A percentile compares a stretch with the other conserved stretches of the same genome.
phyloP scores from a whole-genome alignment of 2,329 filamentous ascomycete genomes.

The Fusarium domesticum region DNA sequence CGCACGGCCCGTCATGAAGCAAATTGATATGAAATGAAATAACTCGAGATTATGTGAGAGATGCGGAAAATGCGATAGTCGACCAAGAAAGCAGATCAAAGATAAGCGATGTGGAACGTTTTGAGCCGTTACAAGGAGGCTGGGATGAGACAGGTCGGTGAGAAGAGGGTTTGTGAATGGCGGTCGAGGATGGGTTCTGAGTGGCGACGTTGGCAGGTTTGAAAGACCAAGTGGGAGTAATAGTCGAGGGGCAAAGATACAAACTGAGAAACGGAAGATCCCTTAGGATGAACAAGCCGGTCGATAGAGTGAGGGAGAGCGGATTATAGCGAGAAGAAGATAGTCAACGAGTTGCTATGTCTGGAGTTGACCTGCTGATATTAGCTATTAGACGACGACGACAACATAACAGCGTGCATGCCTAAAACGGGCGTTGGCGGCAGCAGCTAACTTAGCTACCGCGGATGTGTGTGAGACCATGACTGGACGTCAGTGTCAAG shows the following conservation, averaged over 20 bases:
- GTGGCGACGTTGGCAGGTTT: conserved; percentile 26
- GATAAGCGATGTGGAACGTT: conserved; percentile 14
- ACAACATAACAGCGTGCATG: conserved; percentile 13
- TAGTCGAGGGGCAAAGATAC: conserved; percentile 16
- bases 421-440: conserved; percentile 22
- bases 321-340: conserved; percentile 16
- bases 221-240: conserved; percentile 21
- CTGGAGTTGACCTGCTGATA: conserved; percentile 15
- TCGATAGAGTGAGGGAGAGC: conserved; percentile 9
- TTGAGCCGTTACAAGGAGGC: conserved; percentile 20
- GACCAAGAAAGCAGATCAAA: conserved; percentile 13
- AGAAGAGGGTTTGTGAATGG: conserved; percentile 1
- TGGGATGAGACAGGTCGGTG: conserved; percentile 20
- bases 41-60: conserved; percentile 12
- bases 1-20: conserved; percentile 12
- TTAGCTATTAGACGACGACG: conserved; percentile 25
- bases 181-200: conserved; percentile 20
- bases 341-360: conserved; percentile 18
- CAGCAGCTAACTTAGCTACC: conserved; percentile 14
- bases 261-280: conserved; percentile 8
- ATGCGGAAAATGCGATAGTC: conserved; percentile 16
- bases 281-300: conserved; percentile 9
- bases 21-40: conserved; percentile 6
- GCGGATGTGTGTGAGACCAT: conserved; percentile 13
- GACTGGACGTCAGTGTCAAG: conserved; percentile 21